Base-by-base conservation (phyloP, 495 filamentous ascomycete species). In the Hypoxylon subgilvum region DNA sequence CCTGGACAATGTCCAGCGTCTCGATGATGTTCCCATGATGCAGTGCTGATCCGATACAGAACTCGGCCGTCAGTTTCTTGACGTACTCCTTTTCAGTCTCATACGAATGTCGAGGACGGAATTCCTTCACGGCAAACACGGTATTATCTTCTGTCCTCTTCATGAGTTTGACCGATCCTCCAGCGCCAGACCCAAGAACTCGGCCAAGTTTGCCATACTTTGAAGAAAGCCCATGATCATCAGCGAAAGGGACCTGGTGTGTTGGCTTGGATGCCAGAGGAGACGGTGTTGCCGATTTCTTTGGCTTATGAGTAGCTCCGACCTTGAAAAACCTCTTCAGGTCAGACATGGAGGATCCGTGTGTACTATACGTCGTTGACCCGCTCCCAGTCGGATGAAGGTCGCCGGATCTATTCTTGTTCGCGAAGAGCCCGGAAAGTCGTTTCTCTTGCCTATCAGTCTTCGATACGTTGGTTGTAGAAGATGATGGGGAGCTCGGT, bases 21-120 rank as follows among this genome's bases (percentile, higher is more conserved):
- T 97, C 94, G 67, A 99, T 96, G 60, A 99, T 92, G 71, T 99
- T 99, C 46, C 95, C 94, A 66, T 99, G 94, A 66, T 97, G 94
- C 32, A 99, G 75, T 18, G 95, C 96, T 2, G 93, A 97, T 7
- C 94, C 94, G 66, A 99, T 92, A 72, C 94, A 99, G 72, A 97
- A 99, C 71, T 99, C 94, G 1, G 94, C 94, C n/a, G 95, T 99
- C 47, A 99, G 87, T 67, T 99, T 99, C 75, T 99, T 99, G 55
- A 90, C 89, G 57, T 99, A 99, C 57, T 97, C 95, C 57, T 88
- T 88, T 74, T 94, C 85, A 3, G 87, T 89, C 71, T 99, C 94
- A 74, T 96, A 97, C 3, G 88, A 85, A 76, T 99, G 93, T 27
- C 92, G 85, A 44, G 93, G 86, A 25, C 94, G 82, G 69, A 99